phyloP scores from a whole-genome alignment of 176 grass and related monocot genomes.

The Triticum urartu region DNA sequence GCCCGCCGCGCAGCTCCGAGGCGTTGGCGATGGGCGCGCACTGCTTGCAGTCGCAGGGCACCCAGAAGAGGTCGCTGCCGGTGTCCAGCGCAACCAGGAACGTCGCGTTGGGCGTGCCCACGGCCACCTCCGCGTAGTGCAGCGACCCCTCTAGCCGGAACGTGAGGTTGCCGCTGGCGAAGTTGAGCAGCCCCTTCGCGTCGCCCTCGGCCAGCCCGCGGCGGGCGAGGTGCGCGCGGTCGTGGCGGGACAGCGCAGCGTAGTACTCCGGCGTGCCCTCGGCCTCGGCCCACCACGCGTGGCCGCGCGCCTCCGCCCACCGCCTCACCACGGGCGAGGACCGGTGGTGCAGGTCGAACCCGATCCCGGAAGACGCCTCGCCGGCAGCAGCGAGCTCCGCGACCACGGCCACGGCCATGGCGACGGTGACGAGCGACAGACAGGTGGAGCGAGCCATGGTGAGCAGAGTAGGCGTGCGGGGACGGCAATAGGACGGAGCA shows the following conservation, averaged over 20 bases:
- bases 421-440: conserved; percentile 6
- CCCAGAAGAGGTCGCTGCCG: conserved; percentile 91
- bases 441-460: conserved; percentile 37
- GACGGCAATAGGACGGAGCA: background rate
- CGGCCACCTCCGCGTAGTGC: conserved; percentile 66
- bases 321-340: conserved; percentile 56
- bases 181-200: conserved; percentile 30
- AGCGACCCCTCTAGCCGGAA: background rate
- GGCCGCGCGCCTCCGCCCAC: conserved; percentile 54
- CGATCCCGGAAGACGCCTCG: conserved; percentile 33
- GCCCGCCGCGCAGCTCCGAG: background rate
- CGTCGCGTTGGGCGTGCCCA: conserved; percentile 83
- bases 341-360: conserved; percentile 75
- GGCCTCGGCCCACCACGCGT: conserved; percentile 26
- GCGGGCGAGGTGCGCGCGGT: conserved; percentile 44
- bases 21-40: conserved; percentile 40
- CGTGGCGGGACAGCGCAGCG: conserved; percentile 51
- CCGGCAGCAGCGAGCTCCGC: too few relatives aligned
- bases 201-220: conserved; percentile 45
- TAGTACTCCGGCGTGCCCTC: conserved; percentile 68
- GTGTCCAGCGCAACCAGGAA: conserved; percentile 93
- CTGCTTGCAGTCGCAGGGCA: conserved; percentile 85
- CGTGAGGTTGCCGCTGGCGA: conserved; percentile 65
- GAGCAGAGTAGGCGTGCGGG: conserved; percentile 9
- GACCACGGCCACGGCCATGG: background rate